Conservation (phyloP, 225 moss, liverwort and hornwort species). For the Physcomitrium patens region DNA sequence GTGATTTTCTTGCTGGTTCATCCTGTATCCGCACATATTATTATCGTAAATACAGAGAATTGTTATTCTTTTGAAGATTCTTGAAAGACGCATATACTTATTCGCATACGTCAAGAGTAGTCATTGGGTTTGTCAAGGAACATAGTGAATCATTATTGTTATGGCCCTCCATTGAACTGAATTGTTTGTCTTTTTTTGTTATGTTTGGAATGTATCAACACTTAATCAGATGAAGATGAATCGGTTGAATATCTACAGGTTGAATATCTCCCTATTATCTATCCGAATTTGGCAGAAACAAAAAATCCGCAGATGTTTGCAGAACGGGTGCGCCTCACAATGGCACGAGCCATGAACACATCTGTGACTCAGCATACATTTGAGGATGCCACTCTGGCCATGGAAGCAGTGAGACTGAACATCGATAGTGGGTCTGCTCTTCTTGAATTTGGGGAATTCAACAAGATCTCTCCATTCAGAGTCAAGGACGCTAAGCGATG, state of each 20-base stretch:
- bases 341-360: slow-evolving; percentile 93
- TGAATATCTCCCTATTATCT: slow-evolving; percentile 87
- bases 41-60: not conserved
- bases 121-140: slow-evolving; percentile 1
- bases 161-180: slow-evolving; percentile 11
- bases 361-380: slow-evolving; percentile 88
- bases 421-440: slow-evolving; percentile 65
- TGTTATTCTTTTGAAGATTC: not conserved
- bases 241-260: slow-evolving; percentile 55
- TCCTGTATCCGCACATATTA: not conserved
- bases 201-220: slow-evolving; percentile 10
- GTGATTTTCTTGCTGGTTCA: not conserved
- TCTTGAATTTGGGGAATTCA: slow-evolving; percentile 85
- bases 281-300: slow-evolving; percentile 73
- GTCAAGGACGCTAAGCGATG: slow-evolving; percentile 83
- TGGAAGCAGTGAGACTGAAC: slow-evolving; percentile 76
- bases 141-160: not conserved
- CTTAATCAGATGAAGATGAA: slow-evolving; percentile 3
- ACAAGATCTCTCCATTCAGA: slow-evolving; percentile 66
- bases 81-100: not conserved
- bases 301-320: slow-evolving; percentile 75
- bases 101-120: not conserved
- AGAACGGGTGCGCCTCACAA: slow-evolving; percentile 78
- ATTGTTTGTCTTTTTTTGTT: slow-evolving; percentile 28
- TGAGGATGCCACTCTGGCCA: slow-evolving; percentile 82